Evolutionary conservation across 2,329 filamentous ascomycete species (phyloP).

Genomic region (Cercospora citrullina): DNA sequence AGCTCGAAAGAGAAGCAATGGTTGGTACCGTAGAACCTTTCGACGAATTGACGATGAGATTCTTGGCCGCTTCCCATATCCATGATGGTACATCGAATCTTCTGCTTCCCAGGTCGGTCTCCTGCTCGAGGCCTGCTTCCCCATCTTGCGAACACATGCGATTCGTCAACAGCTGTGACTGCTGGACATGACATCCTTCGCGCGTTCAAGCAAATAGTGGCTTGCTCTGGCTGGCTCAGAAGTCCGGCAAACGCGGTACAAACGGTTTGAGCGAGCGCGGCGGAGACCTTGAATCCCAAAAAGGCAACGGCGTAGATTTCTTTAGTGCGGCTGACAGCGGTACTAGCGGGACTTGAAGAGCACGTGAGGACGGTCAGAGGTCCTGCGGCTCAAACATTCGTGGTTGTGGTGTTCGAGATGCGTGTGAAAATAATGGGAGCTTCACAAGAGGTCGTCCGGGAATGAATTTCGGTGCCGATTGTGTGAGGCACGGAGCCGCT

Average conservation of each 20-base stretch:
- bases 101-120: neutral
- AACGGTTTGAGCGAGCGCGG: constrained; percentile 2
- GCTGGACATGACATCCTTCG: constrained; percentile 2
- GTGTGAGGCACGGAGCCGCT: neutral
- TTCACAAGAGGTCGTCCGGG: neutral
- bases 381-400: neutral
- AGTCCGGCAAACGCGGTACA: constrained; percentile 15
- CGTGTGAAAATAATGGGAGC: neutral
- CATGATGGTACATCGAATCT: neutral
- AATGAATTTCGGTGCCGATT: neutral
- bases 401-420: neutral
- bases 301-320: constrained; percentile 4
- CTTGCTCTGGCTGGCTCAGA: constrained; percentile 6
- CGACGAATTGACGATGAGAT: neutral
- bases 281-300: neutral
- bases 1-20: neutral
- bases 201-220: neutral
- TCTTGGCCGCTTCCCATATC: neutral
- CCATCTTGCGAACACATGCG: neutral
- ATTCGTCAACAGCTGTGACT: neutral
- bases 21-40: neutral
- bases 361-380: neutral
- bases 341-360: neutral
- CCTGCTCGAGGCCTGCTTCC: neutral
- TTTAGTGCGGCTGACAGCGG: constrained; percentile 5